Base-by-base conservation (phyloP, 208 protist species). In the Trichomonas vaginalis region DNA sequence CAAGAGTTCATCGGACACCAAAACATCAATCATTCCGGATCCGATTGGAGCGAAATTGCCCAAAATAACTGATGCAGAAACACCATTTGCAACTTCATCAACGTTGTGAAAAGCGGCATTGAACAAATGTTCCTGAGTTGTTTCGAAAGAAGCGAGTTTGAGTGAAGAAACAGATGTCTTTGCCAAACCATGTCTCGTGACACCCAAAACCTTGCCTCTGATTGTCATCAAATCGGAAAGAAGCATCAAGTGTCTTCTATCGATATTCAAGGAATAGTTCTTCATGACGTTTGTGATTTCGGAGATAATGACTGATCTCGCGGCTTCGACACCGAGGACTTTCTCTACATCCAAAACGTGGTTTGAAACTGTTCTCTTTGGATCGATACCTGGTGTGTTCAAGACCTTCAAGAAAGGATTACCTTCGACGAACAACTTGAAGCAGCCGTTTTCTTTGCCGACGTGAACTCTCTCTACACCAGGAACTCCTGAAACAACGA, bases 91-190 rank as follows among this genome's bases (percentile, higher is more conserved):
- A 8, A 32, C 17, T 45, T 88, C 82, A 45, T 88, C 35, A 40
- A 88, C 40, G 14, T 88, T 35, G 82, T 88, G 82, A 39, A 88
- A 88, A 45, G 32, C 47, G n/a, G 95, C 95, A 35, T 99, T 99
- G 97, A 99, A 99, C 12, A 99, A 97, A 96, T 99, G 98, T 95
- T 99, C 99, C n/a, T 98, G 99, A 4, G 99, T 99, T 96, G 98
- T 98, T 97, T 99, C 99, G 96, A 99, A 99, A 45, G 98, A 99
- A 32, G 99, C 99, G 96, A 99, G 98, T 96, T 99, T 99, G 15
- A 99, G 97, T 14, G 99, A 98, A 95, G 98, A 98, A 95, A 99
- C 98, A 96, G 98, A 99, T 98, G 99, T 99, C 97, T 99, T 99
- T 70, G 98, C 97, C 83, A 99, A 99, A 96, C 99, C 99, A 97